phyloP scores from a whole-genome alignment of 2,329 filamentous ascomycete species.

The Corynespora cassiicola region DNA sequence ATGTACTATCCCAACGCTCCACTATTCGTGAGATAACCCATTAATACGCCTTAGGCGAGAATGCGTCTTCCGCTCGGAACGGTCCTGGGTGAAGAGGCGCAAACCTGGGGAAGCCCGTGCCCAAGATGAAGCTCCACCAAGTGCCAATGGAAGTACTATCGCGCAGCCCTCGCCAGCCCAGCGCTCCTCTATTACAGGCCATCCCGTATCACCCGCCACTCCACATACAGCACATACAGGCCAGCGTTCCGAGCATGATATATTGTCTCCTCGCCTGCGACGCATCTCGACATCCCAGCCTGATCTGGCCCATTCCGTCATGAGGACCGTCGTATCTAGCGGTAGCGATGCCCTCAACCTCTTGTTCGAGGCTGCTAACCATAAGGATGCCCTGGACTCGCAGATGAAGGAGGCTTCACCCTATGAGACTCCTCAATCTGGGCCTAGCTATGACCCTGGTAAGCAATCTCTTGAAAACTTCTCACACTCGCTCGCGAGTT shows the following conservation, averaged over 20 bases:
- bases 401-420: constrained; percentile 35
- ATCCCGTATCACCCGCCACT: constrained; percentile 32
- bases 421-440: constrained; percentile 45
- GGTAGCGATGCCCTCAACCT: constrained; percentile 61
- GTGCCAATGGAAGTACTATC: constrained; percentile 3
- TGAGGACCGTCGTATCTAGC: constrained; percentile 59
- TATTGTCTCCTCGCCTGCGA: constrained; percentile 37
- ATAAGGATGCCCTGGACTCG: constrained; percentile 43
- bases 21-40: neutral
- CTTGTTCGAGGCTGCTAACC: constrained; percentile 58
- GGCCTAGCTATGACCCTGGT: constrained; percentile 25
- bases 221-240: constrained; percentile 30
- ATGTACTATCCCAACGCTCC: too few relatives aligned
- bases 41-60: constrained; percentile 40
- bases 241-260: constrained; percentile 30
- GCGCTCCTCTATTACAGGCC: constrained; percentile 30
- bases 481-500: too few relatives aligned
- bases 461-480: too few relatives aligned
- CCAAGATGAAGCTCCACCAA: constrained; percentile 18
- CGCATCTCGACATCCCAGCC: constrained; percentile 41
- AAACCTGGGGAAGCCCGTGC: constrained; percentile 38
- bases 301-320: constrained; percentile 48
- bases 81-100: constrained; percentile 46
- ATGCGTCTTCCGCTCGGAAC: constrained; percentile 53
- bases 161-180: constrained; percentile 25